Evolutionary conservation across 2,329 filamentous ascomycete genomes (phyloP).

Genomic region (Fusarium tricinctum): DNA sequence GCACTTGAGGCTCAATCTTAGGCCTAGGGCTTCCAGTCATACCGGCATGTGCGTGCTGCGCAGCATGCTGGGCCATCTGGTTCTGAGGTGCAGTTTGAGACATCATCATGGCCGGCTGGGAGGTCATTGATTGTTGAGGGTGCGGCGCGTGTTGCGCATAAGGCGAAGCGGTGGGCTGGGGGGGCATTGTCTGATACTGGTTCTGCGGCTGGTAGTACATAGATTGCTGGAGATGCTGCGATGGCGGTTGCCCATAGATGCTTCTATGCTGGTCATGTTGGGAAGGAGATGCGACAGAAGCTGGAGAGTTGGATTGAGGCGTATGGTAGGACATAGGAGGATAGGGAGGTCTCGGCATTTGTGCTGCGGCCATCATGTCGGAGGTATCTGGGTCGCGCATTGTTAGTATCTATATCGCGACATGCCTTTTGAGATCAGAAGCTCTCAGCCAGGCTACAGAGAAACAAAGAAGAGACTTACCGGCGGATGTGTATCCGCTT

Average conservation of each 20-base stretch:
- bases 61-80: conserved; percentile 71
- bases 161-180: conserved; percentile 71
- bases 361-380: conserved; percentile 76
- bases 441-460: neutral
- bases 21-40: conserved; percentile 74
- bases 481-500: conserved; percentile 88
- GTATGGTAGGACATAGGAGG: conserved; percentile 93
- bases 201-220: conserved; percentile 80
- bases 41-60: conserved; percentile 67
- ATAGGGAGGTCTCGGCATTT: conserved; percentile 82
- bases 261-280: conserved; percentile 90
- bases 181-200: conserved; percentile 75
- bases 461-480: conserved; percentile 66
- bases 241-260: conserved; percentile 84
- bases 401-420: conserved; percentile 41
- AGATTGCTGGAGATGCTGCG: conserved; percentile 82
- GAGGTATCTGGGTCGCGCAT: conserved; percentile 63
- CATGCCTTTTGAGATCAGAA: conserved; percentile 8
- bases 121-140: conserved; percentile 70
- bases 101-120: conserved; percentile 77
- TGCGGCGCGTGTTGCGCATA: conserved; percentile 71
- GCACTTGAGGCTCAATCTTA: conserved; percentile 74
- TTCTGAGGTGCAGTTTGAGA: conserved; percentile 70
- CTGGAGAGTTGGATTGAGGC: conserved; percentile 93
- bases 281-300: conserved; percentile 90